phyloP scores from a whole-genome alignment of 257 asterid genomes.

The Solanum clarkiae region DNA sequence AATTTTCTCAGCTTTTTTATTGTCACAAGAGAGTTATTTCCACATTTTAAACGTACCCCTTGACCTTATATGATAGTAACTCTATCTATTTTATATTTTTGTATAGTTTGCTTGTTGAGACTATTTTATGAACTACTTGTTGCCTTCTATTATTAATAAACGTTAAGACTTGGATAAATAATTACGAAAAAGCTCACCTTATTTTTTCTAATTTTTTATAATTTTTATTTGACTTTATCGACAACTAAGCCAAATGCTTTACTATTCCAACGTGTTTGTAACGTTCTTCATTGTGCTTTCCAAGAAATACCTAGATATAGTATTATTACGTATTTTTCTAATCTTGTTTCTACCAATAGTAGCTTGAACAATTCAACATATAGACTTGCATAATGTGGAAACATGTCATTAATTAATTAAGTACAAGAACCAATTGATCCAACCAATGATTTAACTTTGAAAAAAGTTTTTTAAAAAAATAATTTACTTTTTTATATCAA shows the following conservation, averaged over 20 bases:
- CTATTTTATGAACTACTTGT: neutral
- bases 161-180: neutral
- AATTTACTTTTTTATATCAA: neutral
- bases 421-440: neutral
- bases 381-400: neutral
- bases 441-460: neutral
- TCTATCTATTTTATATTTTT: neutral
- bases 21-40: accelerated
- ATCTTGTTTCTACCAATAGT: neutral
- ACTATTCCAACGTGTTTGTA: neutral
- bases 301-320: neutral
- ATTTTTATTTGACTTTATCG: neutral
- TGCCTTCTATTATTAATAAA: neutral
- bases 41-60: accelerated
- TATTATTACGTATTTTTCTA: neutral
- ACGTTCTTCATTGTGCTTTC: neutral
- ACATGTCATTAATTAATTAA: neutral
- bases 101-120: neutral
- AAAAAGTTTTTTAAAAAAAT: neutral
- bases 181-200: neutral
- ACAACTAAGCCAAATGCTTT: neutral
- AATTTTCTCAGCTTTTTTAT: accelerated
- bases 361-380: neutral
- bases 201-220: neutral
- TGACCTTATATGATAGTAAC: neutral